A percentile compares a stretch with the other conserved stretches of the same genome.
phyloP scores from a whole-genome alignment of 116 monocot species.

The Cymodocea nodosa region DNA sequence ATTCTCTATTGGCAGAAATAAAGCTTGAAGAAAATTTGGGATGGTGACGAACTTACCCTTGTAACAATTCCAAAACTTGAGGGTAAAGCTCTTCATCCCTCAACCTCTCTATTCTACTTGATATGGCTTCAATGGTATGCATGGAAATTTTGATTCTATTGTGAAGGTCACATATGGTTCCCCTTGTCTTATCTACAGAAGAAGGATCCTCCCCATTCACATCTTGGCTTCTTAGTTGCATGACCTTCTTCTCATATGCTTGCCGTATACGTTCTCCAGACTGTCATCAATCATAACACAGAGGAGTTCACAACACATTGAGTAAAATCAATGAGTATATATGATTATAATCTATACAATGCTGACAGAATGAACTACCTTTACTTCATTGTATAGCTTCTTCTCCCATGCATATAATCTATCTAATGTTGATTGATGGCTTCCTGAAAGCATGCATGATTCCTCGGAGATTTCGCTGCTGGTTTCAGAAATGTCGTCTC shows the following conservation, averaged over 20 bases:
- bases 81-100: conserved; percentile 79
- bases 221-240: conserved; percentile 60
- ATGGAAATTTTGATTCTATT: conserved; percentile 64
- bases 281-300: conserved; percentile 23
- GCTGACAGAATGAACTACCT: conserved; percentile 29
- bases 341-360: not conserved
- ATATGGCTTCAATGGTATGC: conserved; percentile 64
- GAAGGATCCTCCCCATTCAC: conserved; percentile 54
- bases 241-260: conserved; percentile 75
- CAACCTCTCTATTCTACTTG: conserved; percentile 54
- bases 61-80: conserved; percentile 60
- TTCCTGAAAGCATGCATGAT: conserved; percentile 60
- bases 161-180: conserved; percentile 43
- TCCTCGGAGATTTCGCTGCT: conserved; percentile 75
- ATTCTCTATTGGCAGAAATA: too few species aligned
- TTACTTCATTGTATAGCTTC: conserved; percentile 94
- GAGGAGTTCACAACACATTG: not conserved
- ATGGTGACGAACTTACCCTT: conserved; percentile 38
- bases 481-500: conserved; percentile 52
- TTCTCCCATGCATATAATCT: conserved; percentile 95
- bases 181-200: conserved; percentile 51
- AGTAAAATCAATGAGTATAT: not conserved
- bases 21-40: too few species aligned
- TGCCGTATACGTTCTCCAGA: conserved; percentile 50
- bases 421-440: conserved; percentile 87